Evolutionary conservation across 2,329 filamentous ascomycete species (phyloP), one percentile per base, ranked within the genome.

Genomic region (Hypoxylon sp.): DNA sequence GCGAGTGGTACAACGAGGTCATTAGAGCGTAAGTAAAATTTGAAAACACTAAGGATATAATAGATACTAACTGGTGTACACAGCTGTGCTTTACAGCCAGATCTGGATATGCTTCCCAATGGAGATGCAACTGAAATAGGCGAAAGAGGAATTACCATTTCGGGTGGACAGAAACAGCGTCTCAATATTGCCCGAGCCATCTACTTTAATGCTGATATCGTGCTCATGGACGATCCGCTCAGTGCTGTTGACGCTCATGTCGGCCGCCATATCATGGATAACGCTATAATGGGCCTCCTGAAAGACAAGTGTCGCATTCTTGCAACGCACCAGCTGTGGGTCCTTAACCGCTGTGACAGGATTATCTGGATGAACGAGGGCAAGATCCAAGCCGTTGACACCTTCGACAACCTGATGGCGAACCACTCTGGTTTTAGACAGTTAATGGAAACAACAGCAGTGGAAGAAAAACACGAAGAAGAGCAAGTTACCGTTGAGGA

Each of bases 311-410:
- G 94, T 76, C 88, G 96, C 19, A 91, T 98, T 35, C 85, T 99
- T 33, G 96, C 95, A 0, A 99, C 96, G 0, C 96, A 99, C 80
- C 95, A 98, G 79, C 88, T 98, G 13, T 96, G 97, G 84, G 94
- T 98, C 5, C 87, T 98, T 5, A 94, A 88, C 77, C 91, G 94
- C 35, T 98, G 94, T 74, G 95, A 98, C 78, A 88, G 95, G 35
- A 95, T 98, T 71, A 90, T 98, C 53, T 94, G 94, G 89, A 94
- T 99, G 88, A 92, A 98, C 62, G 89, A 90, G 14, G 96, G 96
- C 48, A 89, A 86, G 59, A 92, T 98, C 60, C 89, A 92, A 78
- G 93, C 94, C 3, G 84, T 98, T 42, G 94, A 96, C 72, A 98
- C 94, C 0, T 98, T 95, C 74, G 89, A 93, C 35, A 94, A 97